A percentile compares a stretch with the other conserved stretches of the same genome.
These are phyloP conservation scores for Kuraishia borneana DNA, from an alignment of 805 yeast species.

Conservation along the genomic window DNA sequence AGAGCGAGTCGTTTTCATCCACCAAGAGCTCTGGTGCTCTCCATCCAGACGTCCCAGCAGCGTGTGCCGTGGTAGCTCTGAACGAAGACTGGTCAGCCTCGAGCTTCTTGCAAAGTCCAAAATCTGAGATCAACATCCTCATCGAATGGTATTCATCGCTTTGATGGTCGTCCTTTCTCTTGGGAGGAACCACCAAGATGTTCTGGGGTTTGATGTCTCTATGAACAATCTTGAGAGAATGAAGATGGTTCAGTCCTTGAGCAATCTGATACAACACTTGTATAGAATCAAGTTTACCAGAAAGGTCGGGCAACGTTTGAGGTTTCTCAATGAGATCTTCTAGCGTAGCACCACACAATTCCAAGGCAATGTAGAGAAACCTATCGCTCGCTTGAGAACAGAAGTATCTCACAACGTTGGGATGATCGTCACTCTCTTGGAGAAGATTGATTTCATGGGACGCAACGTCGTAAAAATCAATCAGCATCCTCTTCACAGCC, in stretches of 20 bases:
- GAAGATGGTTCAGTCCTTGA: constrained; percentile 77
- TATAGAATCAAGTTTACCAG: constrained; percentile 29
- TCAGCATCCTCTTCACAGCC: constrained; percentile 88
- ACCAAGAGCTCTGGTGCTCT: constrained; percentile 84
- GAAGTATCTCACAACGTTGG: constrained; percentile 86
- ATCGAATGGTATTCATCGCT: constrained; percentile 21
- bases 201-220: constrained; percentile 93
- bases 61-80: constrained; percentile 82
- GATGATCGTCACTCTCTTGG: constrained; percentile 94
- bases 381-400: constrained; percentile 87
- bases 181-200: constrained; percentile 70
- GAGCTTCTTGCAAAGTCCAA: constrained; percentile 87
- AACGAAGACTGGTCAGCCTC: constrained; percentile 91
- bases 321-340: constrained; percentile 72
- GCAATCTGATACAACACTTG: constrained; percentile 65
- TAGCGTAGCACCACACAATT: constrained; percentile 78
- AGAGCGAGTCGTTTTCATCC: constrained; percentile 20
- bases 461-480: constrained; percentile 90
- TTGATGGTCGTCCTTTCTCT: constrained; percentile 15
- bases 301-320: constrained; percentile 22
- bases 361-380: constrained; percentile 87
- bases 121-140: constrained; percentile 81
- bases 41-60: constrained; percentile 98
- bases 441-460: constrained; percentile 79
- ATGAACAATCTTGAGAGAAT: constrained; percentile 84